Conservation (phyloP, 495 filamentous ascomycete genomes). For the Corynascus novoguineensis region DNA sequence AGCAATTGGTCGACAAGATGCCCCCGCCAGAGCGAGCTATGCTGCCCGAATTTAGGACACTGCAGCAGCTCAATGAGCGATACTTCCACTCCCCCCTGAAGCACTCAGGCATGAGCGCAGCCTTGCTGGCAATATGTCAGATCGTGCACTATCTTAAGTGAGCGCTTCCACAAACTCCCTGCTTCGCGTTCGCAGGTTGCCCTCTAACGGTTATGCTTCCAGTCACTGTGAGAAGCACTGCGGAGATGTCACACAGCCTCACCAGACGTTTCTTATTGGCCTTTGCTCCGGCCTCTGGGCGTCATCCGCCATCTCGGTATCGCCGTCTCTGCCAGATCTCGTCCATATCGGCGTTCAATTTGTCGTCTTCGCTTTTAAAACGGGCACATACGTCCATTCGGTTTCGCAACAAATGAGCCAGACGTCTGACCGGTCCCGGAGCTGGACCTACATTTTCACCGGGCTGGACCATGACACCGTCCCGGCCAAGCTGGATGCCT, state of each 20-base stretch:
- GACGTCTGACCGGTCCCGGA: conserved; percentile 43
- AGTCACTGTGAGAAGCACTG: conserved; percentile 44
- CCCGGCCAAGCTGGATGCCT: conserved; percentile 42
- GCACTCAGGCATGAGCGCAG: conserved; percentile 59
- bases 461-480: conserved; percentile 41
- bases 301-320: conserved; percentile 62
- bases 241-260: conserved; percentile 38
- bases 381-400: conserved; percentile 55
- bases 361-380: conserved; percentile 67
- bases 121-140: conserved; percentile 64
- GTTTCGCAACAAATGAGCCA: conserved; percentile 48
- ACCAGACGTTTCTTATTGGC: conserved; percentile 50
- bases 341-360: conserved; percentile 62
- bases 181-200: conserved; percentile 1
- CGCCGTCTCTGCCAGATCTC: conserved; percentile 61
- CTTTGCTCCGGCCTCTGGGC: conserved; percentile 72
- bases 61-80: conserved; percentile 65
- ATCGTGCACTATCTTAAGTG: conserved; percentile 73
- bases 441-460: conserved; percentile 54
- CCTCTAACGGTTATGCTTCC: conserved; percentile 21
- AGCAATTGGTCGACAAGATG: conserved; percentile 57
- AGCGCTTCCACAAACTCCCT: conserved; percentile 25
- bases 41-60: conserved; percentile 63
- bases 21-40: conserved; percentile 52
- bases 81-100: conserved; percentile 55